Evolutionary conservation across 768 basidiomycete species (phyloP), one percentile per base, ranked within the genome.

Genomic region (Psilocybe azurescens): DNA sequence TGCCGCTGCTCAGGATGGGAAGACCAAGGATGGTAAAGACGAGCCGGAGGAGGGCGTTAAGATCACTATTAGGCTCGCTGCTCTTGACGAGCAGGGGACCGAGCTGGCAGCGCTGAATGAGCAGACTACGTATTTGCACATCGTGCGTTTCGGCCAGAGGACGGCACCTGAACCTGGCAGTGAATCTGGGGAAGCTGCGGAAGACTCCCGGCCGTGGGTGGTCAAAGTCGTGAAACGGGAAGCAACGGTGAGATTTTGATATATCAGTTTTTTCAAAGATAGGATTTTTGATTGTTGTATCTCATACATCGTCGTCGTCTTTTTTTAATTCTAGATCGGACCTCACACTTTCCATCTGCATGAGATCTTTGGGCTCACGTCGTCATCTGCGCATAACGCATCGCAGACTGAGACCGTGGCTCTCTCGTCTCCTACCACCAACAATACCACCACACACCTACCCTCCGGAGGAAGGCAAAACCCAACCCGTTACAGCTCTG

Each of bases 281-380:
- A 0, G 33, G 11, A 11, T 36, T 36, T 24, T 24, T 24, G 24
- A 24, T 24, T 36, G n/a, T 52, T 51, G 13, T 20, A 20, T 52
- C 16, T 49, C 47, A 38, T 24, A 24, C 24, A 24, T 24, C 24
- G 24, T 24, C 53, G 20, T 63, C 33, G 53, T 53, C 13, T 56
- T 49, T 18, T 52, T n/a, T 59, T 30, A 24, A 24, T 24, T 62
- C 18, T 68, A 91, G 89, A 97, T 98, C 70, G 95, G 95, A 3
- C 83, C 90, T 5, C 94, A 96, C 70, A 94, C 94, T 0, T 98
- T 98, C 87, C 91, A 95, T 57, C 80, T 98, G 32, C 95, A 97
- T 70, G 95, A 98, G 72, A 98, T 98, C 51, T 98, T 91, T 67
- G 95, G 95, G 52, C 84, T 98, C 5, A 88, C 93, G 0, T 86